Evolutionary conservation across 768 basidiomycete species (phyloP), one percentile per base, ranked within the genome.

Genomic region (Baorangia bicolor): DNA sequence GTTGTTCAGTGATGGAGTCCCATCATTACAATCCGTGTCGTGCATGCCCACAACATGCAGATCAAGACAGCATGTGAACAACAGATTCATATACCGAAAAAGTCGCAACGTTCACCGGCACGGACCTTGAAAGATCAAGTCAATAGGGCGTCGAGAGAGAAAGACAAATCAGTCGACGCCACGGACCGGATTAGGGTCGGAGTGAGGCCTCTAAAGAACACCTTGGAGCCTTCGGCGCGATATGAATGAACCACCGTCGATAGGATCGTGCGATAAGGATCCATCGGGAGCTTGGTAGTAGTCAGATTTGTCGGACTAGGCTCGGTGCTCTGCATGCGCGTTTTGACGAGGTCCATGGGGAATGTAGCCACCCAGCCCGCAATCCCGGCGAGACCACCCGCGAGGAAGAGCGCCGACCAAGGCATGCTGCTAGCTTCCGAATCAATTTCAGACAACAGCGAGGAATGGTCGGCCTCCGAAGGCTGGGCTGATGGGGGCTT

Each of bases 261-360:
- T 57, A 74, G 63, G 11, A 79, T 86, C 42, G 78, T 81, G 14
- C 80, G 75, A 65, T 86, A 90, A 1, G 84, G 87, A 56, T 86
- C 79, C 27, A 4, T 41, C 9, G n/a, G 37, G 12, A 12, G 11
- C 23, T 34, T 44, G 35, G 18, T 11, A 10, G 27, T 12, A 2
- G 8, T 27, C 53, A 5, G 4, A n/a, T 8, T 25, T 4, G 58
- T 35, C 28, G 28, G 38, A 16, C 25, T 20, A n/a, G 57, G 51
- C 2, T 67, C 51, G 25, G 60, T 68, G 46, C 83, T 82, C 69
- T 97, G 94, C 62, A 94, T 82, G 6, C 93, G 83, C 14, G 94
- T 95, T 74, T 97, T 96, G 57, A 95, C 79, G 4, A 94, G 88
- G 65, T 97, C 94, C 52, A 94, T 76, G 2, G 92, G 92, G 69